Conservation (phyloP, 768 basidiomycete species). For the Amanita exitialis region DNA sequence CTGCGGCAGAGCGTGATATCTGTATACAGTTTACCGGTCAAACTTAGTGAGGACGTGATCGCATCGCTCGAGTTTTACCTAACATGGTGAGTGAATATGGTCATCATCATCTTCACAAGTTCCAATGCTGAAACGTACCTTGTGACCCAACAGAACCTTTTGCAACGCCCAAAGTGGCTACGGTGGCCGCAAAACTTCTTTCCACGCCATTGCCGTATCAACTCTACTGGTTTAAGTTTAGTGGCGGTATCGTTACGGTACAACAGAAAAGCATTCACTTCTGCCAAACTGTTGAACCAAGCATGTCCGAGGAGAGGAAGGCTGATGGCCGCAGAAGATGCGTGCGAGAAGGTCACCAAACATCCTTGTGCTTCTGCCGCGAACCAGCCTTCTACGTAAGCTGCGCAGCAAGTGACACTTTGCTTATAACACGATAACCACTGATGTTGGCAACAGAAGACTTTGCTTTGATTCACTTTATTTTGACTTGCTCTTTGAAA, state of each 20-base stretch:
- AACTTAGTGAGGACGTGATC: not conserved
- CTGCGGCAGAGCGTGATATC: not conserved
- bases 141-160: not conserved
- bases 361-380: conserved; percentile 1
- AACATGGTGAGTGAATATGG: not conserved
- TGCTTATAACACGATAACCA: not conserved
- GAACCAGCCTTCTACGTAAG: not conserved
- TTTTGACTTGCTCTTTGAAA: not conserved
- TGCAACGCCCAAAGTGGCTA: not conserved
- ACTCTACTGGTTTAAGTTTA: not conserved
- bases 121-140: not conserved
- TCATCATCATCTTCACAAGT: not conserved
- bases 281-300: not conserved
- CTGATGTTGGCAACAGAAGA: conserved; percentile 1
- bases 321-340: not conserved
- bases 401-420: not conserved
- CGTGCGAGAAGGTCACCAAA: not conserved
- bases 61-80: not conserved
- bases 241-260: not conserved
- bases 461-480: not conserved
- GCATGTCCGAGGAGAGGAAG: conserved; percentile 2
- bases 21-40: not conserved
- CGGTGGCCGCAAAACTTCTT: not conserved
- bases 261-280: not conserved
- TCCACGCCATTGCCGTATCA: not conserved